Evolutionary conservation across 768 basidiomycete genomes (phyloP).

Genomic region (Amanita muscaria): DNA sequence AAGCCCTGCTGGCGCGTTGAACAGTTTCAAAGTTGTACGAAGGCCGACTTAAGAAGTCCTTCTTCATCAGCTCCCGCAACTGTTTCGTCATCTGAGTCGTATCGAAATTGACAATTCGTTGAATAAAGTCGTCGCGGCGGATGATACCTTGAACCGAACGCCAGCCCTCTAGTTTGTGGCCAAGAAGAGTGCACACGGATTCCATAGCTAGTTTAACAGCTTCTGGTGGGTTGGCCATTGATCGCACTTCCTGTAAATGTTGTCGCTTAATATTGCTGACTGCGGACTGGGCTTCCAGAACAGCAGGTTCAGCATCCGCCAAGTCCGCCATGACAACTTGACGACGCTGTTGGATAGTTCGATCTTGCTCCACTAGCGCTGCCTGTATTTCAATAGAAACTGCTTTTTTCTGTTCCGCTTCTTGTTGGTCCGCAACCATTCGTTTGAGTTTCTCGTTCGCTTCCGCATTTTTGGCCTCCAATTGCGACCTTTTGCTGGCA

Average conservation of each 20-base stretch:
- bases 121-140: slow-evolving; percentile 94
- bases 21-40: slow-evolving; percentile 94
- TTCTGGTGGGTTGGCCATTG: slow-evolving; percentile 98
- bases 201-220: slow-evolving; percentile 98
- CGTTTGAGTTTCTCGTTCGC: slow-evolving; percentile 96
- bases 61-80: slow-evolving; percentile 86
- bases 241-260: slow-evolving; percentile 92
- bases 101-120: slow-evolving; percentile 92
- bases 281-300: slow-evolving; percentile 89
- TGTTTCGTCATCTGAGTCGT: slow-evolving; percentile 87
- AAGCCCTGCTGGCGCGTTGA: slow-evolving; percentile 91
- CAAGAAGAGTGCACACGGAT: slow-evolving; percentile 92
- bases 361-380: slow-evolving; percentile 86
- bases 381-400: slow-evolving; percentile 96
- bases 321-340: slow-evolving; percentile 90
- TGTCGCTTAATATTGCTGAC: slow-evolving; percentile 95
- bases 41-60: slow-evolving; percentile 84
- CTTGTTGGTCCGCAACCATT: slow-evolving; percentile 98
- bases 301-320: slow-evolving; percentile 96
- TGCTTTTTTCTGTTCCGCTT: slow-evolving; percentile 96
- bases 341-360: slow-evolving; percentile 78
- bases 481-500: slow-evolving; percentile 85
- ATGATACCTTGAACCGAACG: slow-evolving; percentile 92
- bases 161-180: slow-evolving; percentile 97
- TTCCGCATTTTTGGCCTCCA: slow-evolving; percentile 88